Evolutionary conservation across 768 basidiomycete species (phyloP), one percentile per base, ranked within the genome.

Genomic region (Auricularia sp.): DNA sequence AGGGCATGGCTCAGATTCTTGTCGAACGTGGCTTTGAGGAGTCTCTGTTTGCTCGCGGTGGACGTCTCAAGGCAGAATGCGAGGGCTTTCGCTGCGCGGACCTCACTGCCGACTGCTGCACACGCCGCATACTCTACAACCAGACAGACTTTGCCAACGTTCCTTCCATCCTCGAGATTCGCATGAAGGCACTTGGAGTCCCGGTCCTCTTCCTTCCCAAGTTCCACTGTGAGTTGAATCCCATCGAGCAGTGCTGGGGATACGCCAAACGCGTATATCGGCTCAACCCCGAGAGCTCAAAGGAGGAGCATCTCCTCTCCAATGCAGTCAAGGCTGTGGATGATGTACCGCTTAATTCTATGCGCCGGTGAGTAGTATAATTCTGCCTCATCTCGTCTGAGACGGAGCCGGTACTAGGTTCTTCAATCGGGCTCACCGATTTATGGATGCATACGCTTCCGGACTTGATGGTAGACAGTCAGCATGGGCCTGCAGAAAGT

Each of bases 161-260:
- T 1, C 16, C 16, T 2, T 64, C 21, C 16, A 6, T 58, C 7
- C 56, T 68, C 14, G 36, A 65, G 51, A 62, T 21, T 18, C 3
- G 39, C 3, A 47, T 65, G 14, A 6, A 59, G 33, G 59, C 5
- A 1, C 18, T 36, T 14, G 68, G 68, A 2, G 47, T 65, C 60
- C 18, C 23, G 35, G 61, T 58, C 14, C 23, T 69, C 8, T 69
- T 75, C 70, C 66, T 74, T 1, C 74, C 74, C 3, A 70, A 77
- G 53, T 76, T 74, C 62, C 75, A 77, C 63, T 76, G 72, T 61
- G 72, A 77, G 68, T 68, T 77, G 29, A 76, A 78, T 59, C 75
- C 74, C 47, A 77, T 78, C 68, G 75, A 77, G 65, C 72, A 74
- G 60, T 72, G 70, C 61, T 76, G 74, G 75, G 77, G 76, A 3